Base-by-base conservation (phyloP, 2,329 filamentous ascomycete genomes). In the Sphaceloma murrayae region DNA sequence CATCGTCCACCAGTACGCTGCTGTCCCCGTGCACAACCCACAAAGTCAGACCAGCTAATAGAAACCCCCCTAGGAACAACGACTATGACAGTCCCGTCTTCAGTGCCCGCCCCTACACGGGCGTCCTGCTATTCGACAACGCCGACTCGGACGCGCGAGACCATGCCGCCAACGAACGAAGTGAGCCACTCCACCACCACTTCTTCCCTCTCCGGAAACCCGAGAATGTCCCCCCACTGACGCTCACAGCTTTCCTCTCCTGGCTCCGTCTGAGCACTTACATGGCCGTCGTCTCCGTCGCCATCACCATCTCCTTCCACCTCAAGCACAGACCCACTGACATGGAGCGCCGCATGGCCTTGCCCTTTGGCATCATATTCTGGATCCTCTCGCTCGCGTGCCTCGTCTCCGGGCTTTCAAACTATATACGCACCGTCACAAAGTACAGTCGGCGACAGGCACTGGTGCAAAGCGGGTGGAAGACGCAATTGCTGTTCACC, bases 281-380 rank as follows among this genome's bases (percentile, higher is more conserved):
- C 67, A 88, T 96, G 75, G 79, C 86, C 51, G 72, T 98, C 42
- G 86, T 96, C 6, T 78, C 85, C 19, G 76, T 94, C 22, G 89
- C 91, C 40, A 94, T 98, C 53, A 79, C 94, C 7, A 72, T 95
- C 40, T 94, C 85, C 10, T 98, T 98, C 62, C 89, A 98, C 58
- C 73, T 98, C 39, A 88, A 87, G 57, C 69, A 70, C 13, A 65
- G 79, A 54, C 85, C 91, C 0, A 75, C 78, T 0, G 58, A 67
- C 0, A 61, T 85, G 10, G 91, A 98, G 67, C 69, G 77, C 48
- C 75, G 74, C 32, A 79, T 95, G 63, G 82, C 91, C 0, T 72
- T 82, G 49, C 91, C 91, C 0, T 74, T 98, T 2, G 91, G 91
- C 0, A 71, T 86, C 34, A 66, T 94, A 17, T 98, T 98, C 64